phyloP scores from a whole-genome alignment of 768 basidiomycete species.

The Heimioporus sp. region DNA sequence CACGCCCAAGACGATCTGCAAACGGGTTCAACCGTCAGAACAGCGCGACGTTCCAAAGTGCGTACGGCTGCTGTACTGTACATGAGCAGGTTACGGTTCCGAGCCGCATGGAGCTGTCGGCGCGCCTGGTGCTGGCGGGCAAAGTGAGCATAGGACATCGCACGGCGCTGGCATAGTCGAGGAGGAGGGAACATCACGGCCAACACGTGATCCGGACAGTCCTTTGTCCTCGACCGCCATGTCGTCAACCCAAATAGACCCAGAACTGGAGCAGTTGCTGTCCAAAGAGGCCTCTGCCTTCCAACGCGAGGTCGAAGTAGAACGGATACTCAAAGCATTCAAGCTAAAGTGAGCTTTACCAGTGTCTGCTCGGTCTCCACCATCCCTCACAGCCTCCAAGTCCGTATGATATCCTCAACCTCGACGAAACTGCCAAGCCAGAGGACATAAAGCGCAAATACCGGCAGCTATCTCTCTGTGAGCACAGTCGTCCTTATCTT shows the following conservation, averaged over 20 bases:
- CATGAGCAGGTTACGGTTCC: constrained; percentile 77
- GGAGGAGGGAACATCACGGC: constrained; percentile 7
- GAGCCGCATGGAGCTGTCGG: constrained; percentile 46
- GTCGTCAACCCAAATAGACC: constrained; percentile 33
- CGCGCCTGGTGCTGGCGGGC: constrained; percentile 31
- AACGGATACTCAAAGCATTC: constrained; percentile 91
- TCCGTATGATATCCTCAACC: constrained; percentile 91
- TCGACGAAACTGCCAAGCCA: constrained; percentile 64
- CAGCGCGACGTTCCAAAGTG: constrained; percentile 2
- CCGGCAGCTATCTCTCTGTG: constrained; percentile 81
- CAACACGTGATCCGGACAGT: background rate
- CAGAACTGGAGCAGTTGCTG: constrained; percentile 77
- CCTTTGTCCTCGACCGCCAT: constrained; percentile 11
- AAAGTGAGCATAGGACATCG: background rate
- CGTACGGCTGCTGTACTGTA: constrained; percentile 82
- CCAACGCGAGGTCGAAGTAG: constrained; percentile 85
- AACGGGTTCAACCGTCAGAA: background rate
- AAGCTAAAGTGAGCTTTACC: constrained; percentile 78
- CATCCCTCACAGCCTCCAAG: constrained; percentile 36
- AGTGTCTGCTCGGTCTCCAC: background rate
- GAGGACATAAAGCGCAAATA: constrained; percentile 91
- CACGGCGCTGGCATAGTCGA: constrained; percentile 7
- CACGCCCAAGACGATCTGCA: constrained; percentile 70
- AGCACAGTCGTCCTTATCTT: constrained; percentile 30
- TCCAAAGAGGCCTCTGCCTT: constrained; percentile 81